Base-by-base conservation (phyloP, 2,329 filamentous ascomycete species). In the Blastomyces gilchristii region DNA sequence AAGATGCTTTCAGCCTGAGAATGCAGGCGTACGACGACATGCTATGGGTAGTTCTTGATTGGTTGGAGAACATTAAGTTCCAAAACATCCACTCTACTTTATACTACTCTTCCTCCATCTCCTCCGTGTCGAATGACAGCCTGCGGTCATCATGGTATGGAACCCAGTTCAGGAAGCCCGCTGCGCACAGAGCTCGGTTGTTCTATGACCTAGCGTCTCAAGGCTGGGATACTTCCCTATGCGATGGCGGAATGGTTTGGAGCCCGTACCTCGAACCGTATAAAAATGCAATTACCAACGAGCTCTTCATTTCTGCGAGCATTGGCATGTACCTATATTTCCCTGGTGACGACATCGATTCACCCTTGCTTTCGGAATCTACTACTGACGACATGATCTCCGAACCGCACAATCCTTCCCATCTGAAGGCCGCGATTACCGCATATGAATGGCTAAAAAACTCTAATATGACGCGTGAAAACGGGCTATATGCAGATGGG, bases 221-320 rank as follows among this genome's bases (percentile, higher is more conserved):
- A 12, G 91, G 93, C 5, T 97, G 92, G 91, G 89, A 95, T 71
- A 88, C 84, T 28, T 81, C 80, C 31, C 82, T 96, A 5, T 97
- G 93, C 70, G 83, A 83, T 4, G 93, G 93, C 28, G 93, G 93
- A 54, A 95, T 97, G 89, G 83, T 86, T 16, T 97, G 93, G 93
- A 95, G 89, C 68, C 90, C 90, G 2, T 83, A 85, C 45, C 77
- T 93, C 37, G 75, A 82, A 49, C 91, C 91, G 0, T 97, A 97
- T 79, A 97, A 97, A 73, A 97, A 97, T 71, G 91, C 93, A 66
- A 95, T 97, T 69, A 97, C 93, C 39, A 97, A 97, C 71, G 86
- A 97, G 72, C 83, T 97, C 0, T 97, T 84, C 76, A 90, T 97
- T 65, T 82, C 92, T 0, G 91, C 90, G 0, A 94, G 89, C 28